phyloP scores from a whole-genome alignment of 2,329 filamentous ascomycete genomes.

The Xylaria sp. region DNA sequence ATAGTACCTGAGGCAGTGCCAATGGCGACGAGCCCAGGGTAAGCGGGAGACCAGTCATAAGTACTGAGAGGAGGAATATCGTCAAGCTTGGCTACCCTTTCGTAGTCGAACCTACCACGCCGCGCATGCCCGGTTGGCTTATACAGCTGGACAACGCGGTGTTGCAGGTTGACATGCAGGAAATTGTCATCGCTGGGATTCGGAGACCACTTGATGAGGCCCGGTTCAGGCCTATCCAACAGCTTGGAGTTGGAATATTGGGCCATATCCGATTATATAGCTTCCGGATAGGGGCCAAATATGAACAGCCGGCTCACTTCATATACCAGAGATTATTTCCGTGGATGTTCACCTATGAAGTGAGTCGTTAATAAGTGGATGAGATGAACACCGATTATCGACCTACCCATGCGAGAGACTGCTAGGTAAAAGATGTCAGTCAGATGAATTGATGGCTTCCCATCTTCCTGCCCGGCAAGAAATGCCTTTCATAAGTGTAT shows the following conservation, averaged over 20 bases:
- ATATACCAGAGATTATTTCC: background rate
- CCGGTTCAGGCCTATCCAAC: slow-evolving; percentile 69
- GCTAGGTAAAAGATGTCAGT: slow-evolving; percentile 3
- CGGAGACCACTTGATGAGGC: slow-evolving; percentile 74
- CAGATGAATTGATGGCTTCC: slow-evolving; percentile 5
- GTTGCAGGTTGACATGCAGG: slow-evolving; percentile 72
- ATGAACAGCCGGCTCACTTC: background rate
- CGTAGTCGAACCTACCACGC: slow-evolving; percentile 67
- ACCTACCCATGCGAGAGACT: slow-evolving; percentile 8
- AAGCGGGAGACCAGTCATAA: slow-evolving; percentile 73
- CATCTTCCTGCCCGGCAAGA: slow-evolving; percentile 12
- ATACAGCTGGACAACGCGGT: slow-evolving; percentile 71
- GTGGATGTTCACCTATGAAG: background rate
- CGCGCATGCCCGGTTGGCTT: slow-evolving; percentile 70
- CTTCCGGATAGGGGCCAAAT: background rate
- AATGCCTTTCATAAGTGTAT: background rate
- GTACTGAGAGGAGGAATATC: slow-evolving; percentile 72
- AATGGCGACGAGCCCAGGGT: slow-evolving; percentile 76
- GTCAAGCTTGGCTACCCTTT: slow-evolving; percentile 68
- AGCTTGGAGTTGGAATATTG: slow-evolving; percentile 49
- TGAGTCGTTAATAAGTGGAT: background rate
- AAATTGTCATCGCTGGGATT: slow-evolving; percentile 69
- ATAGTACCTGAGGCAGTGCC: slow-evolving; percentile 81
- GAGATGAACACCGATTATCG: background rate
- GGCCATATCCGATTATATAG: slow-evolving; percentile 35